Evolutionary conservation across 1,139 yeast genomes (phyloP), one percentile per base, ranked within the genome.

Genomic region (Protomyces inundatus): DNA sequence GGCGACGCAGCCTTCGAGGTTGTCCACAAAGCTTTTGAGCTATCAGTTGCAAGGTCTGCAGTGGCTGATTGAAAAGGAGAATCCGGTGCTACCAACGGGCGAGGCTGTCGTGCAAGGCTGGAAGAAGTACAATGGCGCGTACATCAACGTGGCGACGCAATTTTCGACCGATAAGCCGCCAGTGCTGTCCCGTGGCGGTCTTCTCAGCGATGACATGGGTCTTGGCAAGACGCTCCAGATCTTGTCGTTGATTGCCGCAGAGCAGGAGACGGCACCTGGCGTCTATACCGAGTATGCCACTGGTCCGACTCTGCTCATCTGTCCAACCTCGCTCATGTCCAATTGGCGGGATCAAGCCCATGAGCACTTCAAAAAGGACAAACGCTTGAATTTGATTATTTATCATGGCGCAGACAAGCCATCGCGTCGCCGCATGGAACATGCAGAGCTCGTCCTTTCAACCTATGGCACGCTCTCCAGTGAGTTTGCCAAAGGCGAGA

Each of bases 151-250:
- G 35, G 61, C 66, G 46, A 66, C 66, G n/a, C 59, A 56, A 9
- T 53, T 45, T 23, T 42, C 52, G 16, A 54, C 64, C 16, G 54
- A 50, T 14, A 36, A 42, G 4, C 23, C 48, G 6, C 68, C 69
- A 9, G 23, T 10, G 9, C 55, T 67, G 35, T 51, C 61, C 35
- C 66, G 67, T 48, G 98, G 98, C 33, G 98, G 98, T 0, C 88
- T 91, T 16, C 77, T 91, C 12, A 96, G 97, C 0, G 98, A 91
- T 75, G 98, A 91, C 73, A 91, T 91, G 98, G 98, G 98, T 0
- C 79, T 91, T 6, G 98, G 98, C 54, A 91, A 91, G 72, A 91
- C 98, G 0, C 87, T 91, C 30, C 87, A 96, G 0, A 84, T 96
- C 0, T 75, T 90, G 67, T 82, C 97, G 0, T 75, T 93, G 60